Percentiles rank a stretch among this genome's conserved stretches.
phyloP scores from a whole-genome alignment of 1,284 basidiomycete genomes.

The Mycosarcoma mackinlayi region DNA sequence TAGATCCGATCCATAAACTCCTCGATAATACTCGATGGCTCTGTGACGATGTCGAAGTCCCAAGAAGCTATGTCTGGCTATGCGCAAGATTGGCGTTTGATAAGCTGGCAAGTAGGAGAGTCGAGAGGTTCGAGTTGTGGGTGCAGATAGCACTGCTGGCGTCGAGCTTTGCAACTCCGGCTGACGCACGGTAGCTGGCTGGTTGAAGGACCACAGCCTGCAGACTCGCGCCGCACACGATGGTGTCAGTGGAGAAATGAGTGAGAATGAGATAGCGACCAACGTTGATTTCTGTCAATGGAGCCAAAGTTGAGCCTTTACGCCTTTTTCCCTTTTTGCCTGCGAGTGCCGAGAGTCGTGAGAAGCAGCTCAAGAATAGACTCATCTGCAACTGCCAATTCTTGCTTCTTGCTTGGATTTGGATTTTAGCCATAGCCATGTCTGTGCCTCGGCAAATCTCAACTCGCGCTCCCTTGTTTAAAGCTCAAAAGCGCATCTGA shows the following conservation, averaged over 20 bases:
- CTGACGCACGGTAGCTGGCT: conserved; percentile 33
- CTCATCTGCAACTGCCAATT: too few species aligned
- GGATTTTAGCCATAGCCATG: neutral
- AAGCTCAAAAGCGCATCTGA: too few species aligned
- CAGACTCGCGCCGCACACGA: conserved; percentile 23
- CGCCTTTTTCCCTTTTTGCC: neutral
- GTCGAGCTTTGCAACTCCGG: conserved; percentile 27
- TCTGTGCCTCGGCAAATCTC: conserved; percentile 2
- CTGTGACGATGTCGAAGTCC: too few species aligned
- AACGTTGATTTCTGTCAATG: too few species aligned
- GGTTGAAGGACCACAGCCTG: conserved; percentile 25
- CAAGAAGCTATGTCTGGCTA: too few species aligned
- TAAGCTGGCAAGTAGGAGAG: neutral
- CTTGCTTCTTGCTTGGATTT: neutral
- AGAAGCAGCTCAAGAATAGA: too few species aligned
- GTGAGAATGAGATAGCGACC: neutral
- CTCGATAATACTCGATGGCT: too few species aligned
- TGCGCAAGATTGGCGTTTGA: neutral
- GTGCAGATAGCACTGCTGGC: conserved; percentile 15
- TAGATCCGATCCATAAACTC: neutral
- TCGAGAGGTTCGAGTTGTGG: neutral
- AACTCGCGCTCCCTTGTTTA: too few species aligned
- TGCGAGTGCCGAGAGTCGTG: conserved; percentile 3
- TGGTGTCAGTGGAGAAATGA: conserved; percentile 5
- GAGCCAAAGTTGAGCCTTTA: too few species aligned